Evolutionary conservation across 306 rosid genomes (phyloP).

Genomic region (Casuarina equisetifolia): DNA sequence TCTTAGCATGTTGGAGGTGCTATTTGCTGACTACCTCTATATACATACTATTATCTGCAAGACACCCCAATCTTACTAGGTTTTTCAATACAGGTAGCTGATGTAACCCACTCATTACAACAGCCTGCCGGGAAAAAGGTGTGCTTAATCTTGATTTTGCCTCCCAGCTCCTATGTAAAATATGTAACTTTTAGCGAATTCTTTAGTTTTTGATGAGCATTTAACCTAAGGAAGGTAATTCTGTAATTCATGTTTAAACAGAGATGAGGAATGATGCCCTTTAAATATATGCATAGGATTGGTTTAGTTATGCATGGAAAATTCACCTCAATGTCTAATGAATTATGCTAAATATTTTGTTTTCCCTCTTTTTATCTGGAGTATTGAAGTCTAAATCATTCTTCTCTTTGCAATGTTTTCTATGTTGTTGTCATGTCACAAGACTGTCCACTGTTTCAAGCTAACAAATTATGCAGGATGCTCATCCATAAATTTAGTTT

Average conservation of each 20-base stretch:
- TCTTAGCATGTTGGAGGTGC: slow-evolving; percentile 1
- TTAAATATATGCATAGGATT: background rate
- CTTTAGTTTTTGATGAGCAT: background rate
- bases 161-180: background rate
- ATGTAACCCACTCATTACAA: slow-evolving; percentile 85
- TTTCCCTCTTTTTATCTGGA: background rate
- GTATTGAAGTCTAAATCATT: background rate
- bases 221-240: background rate
- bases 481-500: background rate
- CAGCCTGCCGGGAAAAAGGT: slow-evolving; percentile 98
- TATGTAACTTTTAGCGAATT: background rate
- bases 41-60: slow-evolving; percentile 19
- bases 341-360: background rate
- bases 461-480: background rate
- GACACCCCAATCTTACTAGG: slow-evolving; percentile 21
- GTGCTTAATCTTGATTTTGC: slow-evolving; percentile 15
- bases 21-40: slow-evolving; percentile 6
- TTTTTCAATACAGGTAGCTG: slow-evolving; percentile 71
- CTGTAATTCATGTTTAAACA: background rate
- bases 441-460: background rate
- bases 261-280: background rate
- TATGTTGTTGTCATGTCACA: background rate
- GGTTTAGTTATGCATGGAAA: background rate
- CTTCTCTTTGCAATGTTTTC: background rate
- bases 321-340: too few relatives aligned